Conservation (phyloP, 331 rosid genomes). For the Saraca asoca region DNA sequence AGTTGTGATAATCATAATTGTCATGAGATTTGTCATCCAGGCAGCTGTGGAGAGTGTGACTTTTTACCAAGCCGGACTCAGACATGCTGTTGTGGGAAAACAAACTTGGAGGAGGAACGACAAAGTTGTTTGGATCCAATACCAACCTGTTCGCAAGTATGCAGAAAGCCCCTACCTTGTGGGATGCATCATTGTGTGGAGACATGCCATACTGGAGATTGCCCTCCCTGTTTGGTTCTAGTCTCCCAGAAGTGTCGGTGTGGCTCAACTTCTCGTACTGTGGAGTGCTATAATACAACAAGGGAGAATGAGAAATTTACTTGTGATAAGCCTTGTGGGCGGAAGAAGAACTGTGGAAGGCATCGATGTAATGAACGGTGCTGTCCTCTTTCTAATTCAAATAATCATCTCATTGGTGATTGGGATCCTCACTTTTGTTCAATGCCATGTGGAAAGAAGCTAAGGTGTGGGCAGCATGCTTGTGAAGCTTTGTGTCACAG, state of each 20-base stretch:
- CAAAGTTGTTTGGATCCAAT: slow-evolving; percentile 77
- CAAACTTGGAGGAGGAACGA: slow-evolving; percentile 67
- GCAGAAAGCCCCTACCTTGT: slow-evolving; percentile 67
- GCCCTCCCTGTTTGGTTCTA: slow-evolving; percentile 73
- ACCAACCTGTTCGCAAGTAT: slow-evolving; percentile 75
- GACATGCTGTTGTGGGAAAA: slow-evolving; percentile 86
- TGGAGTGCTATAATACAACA: slow-evolving; percentile 73
- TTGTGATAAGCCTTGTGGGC: slow-evolving; percentile 86
- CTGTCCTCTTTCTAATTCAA: slow-evolving; percentile 69
- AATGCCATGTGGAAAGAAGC: slow-evolving; percentile 80
- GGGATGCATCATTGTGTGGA: slow-evolving; percentile 64
- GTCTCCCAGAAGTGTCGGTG: slow-evolving; percentile 85
- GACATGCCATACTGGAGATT: slow-evolving; percentile 74
- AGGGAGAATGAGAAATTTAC: slow-evolving; percentile 53
- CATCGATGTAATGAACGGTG: slow-evolving; percentile 88
- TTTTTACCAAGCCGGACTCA: slow-evolving; percentile 60
- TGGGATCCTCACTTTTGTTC: slow-evolving; percentile 94
- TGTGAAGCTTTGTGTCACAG: slow-evolving; percentile 86
- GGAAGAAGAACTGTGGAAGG: slow-evolving; percentile 89
- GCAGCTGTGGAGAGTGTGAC: slow-evolving; percentile 70
- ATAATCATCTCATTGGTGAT: slow-evolving; percentile 40
- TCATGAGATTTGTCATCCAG: slow-evolving; percentile 74
- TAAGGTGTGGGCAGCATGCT: slow-evolving; percentile 91
- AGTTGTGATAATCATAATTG: slow-evolving; percentile 80
- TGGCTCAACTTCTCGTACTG: slow-evolving; percentile 63